Conservation (phyloP, 2,329 filamentous ascomycete genomes). For the Ceratocystis cubensis region DNA sequence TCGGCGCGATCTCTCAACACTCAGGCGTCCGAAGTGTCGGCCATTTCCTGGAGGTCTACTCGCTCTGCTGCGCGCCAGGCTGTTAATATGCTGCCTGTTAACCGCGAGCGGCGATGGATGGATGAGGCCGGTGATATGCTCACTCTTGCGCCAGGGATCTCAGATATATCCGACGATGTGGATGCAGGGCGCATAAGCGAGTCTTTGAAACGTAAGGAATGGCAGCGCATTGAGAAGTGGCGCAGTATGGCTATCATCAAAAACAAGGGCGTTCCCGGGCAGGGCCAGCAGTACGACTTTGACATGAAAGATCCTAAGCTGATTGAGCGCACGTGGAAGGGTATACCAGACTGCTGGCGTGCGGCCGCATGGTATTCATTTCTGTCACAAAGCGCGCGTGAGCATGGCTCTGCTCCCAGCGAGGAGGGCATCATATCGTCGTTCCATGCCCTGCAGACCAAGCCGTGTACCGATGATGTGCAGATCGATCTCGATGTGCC, state of each 20-base stretch:
- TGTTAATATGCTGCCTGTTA: constrained; percentile 47
- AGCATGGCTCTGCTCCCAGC: constrained; percentile 43
- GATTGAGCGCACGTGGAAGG: constrained; percentile 90
- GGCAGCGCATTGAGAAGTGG: constrained; percentile 53
- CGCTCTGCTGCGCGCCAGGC: constrained; percentile 45
- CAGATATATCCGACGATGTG: constrained; percentile 44
- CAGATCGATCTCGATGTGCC: constrained; percentile 97
- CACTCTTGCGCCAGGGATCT: constrained; percentile 44
- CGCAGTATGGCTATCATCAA: constrained; percentile 50
- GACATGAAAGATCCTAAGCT: constrained; percentile 73
- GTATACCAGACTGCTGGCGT: constrained; percentile 92
- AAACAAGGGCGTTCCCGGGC: constrained; percentile 38
- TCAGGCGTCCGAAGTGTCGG: constrained; percentile 41
- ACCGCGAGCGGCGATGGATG: constrained; percentile 47
- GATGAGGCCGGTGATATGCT: constrained; percentile 58
- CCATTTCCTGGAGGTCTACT: constrained; percentile 40
- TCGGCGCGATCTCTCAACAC: constrained; percentile 48
- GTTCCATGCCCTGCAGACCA: constrained; percentile 60
- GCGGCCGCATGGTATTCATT: constrained; percentile 92
- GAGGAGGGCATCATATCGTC: constrained; percentile 60
- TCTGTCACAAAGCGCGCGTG: constrained; percentile 61
- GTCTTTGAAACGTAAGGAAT: constrained; percentile 49
- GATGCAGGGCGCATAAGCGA: constrained; percentile 41
- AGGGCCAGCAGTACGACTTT: constrained; percentile 61
- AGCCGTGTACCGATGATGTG: constrained; percentile 75